Conservation (phyloP, 345 rosid species). For the Trapa bicornis region DNA sequence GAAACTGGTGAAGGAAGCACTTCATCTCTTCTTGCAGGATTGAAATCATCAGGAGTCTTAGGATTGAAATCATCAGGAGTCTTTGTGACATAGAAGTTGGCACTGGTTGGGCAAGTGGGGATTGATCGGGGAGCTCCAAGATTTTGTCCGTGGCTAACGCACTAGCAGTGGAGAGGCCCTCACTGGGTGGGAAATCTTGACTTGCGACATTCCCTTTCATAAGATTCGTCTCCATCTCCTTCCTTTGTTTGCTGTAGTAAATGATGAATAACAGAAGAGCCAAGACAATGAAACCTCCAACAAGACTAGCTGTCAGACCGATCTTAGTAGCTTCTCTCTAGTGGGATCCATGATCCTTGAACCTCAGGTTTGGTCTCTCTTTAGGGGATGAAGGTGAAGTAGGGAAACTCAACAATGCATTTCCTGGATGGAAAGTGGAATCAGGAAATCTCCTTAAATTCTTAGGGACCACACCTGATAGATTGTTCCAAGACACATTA, state of each 20-base stretch:
- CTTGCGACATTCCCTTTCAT: constrained; percentile 20
- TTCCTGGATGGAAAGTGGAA: constrained; percentile 81
- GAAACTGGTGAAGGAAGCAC: constrained; percentile 40
- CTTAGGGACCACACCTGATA: constrained; percentile 63
- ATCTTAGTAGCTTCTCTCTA: constrained; percentile 35
- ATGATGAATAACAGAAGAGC: constrained; percentile 33
- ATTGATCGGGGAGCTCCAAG: constrained; percentile 25
- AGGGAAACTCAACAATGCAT: constrained; percentile 39
- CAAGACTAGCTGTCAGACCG: constrained; percentile 46
- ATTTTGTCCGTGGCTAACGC: constrained; percentile 27
- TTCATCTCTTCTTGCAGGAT: constrained; percentile 28
- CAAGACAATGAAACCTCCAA: constrained; percentile 32
- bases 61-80: constrained; percentile 20
- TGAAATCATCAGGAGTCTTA: constrained; percentile 16
- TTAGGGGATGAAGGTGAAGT: constrained; percentile 25
- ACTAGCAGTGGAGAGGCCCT: constrained; percentile 24
- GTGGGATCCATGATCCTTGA: constrained; percentile 19
- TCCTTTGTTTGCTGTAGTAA: constrained; percentile 14
- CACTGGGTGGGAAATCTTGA: constrained; percentile 18
- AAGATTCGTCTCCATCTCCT: constrained; percentile 15
- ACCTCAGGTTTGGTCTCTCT: constrained; percentile 21
- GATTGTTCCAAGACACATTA: constrained; percentile 58
- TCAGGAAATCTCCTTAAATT: constrained; percentile 61
- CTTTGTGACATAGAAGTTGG: constrained; percentile 23
- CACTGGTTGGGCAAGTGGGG: constrained; percentile 17